Conservation (phyloP, 1,284 basidiomycete genomes). For the Irpex lacteus region DNA sequence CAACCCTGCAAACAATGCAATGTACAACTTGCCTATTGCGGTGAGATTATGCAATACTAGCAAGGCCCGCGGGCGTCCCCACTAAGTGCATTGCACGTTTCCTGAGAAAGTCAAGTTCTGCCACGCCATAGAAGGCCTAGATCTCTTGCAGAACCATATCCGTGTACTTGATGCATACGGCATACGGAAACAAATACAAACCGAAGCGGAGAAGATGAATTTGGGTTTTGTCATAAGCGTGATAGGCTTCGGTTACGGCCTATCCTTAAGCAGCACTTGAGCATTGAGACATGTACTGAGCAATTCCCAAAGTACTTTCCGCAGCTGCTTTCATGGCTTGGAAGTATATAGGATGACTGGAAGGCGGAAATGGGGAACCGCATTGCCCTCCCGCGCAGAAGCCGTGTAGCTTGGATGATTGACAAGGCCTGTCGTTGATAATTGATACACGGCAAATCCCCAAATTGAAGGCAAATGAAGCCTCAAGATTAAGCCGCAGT, state of each 20-base stretch:
- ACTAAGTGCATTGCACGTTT: neutral
- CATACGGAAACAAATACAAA: neutral
- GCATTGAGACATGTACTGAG: neutral
- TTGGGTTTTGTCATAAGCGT: neutral
- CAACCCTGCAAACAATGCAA: neutral
- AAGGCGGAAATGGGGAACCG: neutral
- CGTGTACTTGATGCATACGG: neutral
- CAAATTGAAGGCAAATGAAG: neutral
- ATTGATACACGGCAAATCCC: neutral
- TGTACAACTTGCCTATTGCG: neutral
- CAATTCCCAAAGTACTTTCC: neutral
- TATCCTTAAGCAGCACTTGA: neutral
- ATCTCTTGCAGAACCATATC: neutral
- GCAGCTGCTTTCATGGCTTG: neutral
- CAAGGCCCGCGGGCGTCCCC: neutral
- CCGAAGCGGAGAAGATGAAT: neutral
- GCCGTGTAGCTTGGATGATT: neutral
- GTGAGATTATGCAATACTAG: neutral
- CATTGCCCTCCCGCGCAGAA: neutral
- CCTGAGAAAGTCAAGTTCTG: neutral
- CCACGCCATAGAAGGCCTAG: neutral
- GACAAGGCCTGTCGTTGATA: neutral
- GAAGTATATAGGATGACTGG: neutral
- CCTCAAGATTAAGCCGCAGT: neutral
- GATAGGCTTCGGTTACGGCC: neutral